Base-by-base conservation (phyloP, 2,329 filamentous ascomycete species). In the Aplosporella prunicola region DNA sequence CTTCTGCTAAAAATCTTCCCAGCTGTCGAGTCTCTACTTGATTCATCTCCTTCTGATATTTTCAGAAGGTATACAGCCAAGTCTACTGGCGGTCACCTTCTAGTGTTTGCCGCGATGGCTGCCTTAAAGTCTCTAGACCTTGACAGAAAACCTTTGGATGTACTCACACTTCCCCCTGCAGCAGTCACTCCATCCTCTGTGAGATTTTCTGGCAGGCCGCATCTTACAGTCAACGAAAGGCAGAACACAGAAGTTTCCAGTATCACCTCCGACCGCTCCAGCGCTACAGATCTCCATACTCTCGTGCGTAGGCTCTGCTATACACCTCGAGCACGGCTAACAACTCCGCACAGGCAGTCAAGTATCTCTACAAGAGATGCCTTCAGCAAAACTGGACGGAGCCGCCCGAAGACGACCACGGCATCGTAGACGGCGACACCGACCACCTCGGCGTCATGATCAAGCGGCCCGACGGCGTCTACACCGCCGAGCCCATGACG, bases 401-500 rank as follows among this genome's bases (percentile, higher is more conserved):
- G 34, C 45, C 46, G 25, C 41, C 51, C 28, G 43, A 52, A 37
- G 50, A 51, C 43, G 50, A 53, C 26, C 52, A 46, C 24, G 50
- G 51, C 9, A 26, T 50, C 13, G 45, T 51, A 13, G 50, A 52
- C 27, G 40, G 43, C 13, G 45, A 45, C 29, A 39, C 35, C 6
- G 38, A 43, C 14, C 51, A 47, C 27, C 45, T 51, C 9, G 52
- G 35, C 4, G 28, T 38, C 15, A 8, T 38, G 9, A 20, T 38
- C 11, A 18, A 27, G 5, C 31, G 39, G 2, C 39, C 32, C 2
- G 39, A 41, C 20, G 63, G 62, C 33, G 51, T 53, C 20, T 68
- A 67, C 42, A 53, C 63, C 18, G 55, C 58, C 11, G 56, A 62
- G 15, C 64, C 64, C 0, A 52, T 60, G 25, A 47, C 51, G 11